These are phyloP conservation scores for Cercospora sp. DNA, from an alignment of 2,329 filamentous ascomycete species.

Conservation along the genomic window DNA sequence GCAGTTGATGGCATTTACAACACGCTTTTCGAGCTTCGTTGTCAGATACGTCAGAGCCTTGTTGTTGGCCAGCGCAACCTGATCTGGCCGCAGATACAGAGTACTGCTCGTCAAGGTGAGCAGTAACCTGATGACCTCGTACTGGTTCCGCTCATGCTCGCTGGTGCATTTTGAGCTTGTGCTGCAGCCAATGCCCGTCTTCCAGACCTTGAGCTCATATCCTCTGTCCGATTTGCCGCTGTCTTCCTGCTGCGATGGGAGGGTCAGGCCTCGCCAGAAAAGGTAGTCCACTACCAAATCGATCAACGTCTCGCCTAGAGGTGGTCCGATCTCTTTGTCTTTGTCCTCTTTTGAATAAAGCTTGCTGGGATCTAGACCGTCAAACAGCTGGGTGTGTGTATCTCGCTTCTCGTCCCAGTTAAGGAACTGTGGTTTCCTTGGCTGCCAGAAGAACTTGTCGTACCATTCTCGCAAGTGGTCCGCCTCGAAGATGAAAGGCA, in stretches of 20 bases:
- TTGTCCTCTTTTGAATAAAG: constrained; percentile 46
- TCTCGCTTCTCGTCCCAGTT: constrained; percentile 33
- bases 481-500: constrained; percentile 90
- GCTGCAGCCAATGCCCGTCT: constrained; percentile 95
- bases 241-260: constrained; percentile 55
- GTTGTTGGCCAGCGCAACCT: constrained; percentile 79
- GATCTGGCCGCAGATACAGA: constrained; percentile 82
- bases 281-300: constrained; percentile 85
- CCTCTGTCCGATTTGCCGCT: constrained; percentile 44
- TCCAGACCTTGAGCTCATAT: constrained; percentile 93
- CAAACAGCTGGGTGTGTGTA: constrained; percentile 37
- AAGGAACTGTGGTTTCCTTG: constrained; percentile 31
- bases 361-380: constrained; percentile 51
- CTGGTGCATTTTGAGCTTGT: constrained; percentile 83
- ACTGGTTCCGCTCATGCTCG: constrained; percentile 89
- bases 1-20: constrained; percentile 85
- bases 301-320: constrained; percentile 87
- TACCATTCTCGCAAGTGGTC: constrained; percentile 84
- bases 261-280: constrained; percentile 87
- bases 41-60: constrained; percentile 86
- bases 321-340: constrained; percentile 71
- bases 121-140: constrained; percentile 82
- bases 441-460: constrained; percentile 85
- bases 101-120: constrained; percentile 85
- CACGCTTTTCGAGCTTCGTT: constrained; percentile 84